phyloP scores from a whole-genome alignment of 305 asterid species.

The Fraxinus greggii region DNA sequence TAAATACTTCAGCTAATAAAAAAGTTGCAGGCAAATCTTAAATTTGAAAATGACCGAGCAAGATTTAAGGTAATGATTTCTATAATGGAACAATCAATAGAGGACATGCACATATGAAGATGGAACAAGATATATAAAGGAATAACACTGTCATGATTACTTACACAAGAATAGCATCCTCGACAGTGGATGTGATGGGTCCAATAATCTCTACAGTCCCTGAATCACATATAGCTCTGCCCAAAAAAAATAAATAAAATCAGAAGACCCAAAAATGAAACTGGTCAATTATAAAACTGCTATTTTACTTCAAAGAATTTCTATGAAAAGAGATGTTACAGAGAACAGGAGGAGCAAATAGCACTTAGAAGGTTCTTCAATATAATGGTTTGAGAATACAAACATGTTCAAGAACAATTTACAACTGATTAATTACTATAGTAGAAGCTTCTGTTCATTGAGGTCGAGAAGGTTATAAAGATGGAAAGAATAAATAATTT shows the following conservation, averaged over 20 bases:
- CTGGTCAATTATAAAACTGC: not conserved
- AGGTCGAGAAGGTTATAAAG: constrained; percentile 14
- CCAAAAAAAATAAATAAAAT: constrained; percentile 14
- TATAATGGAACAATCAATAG: not conserved
- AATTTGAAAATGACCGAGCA: not conserved
- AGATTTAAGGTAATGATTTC: constrained; percentile 2
- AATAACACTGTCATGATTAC: constrained; percentile 33
- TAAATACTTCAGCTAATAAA: not conserved
- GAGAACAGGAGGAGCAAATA: not conserved
- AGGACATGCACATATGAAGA: constrained; percentile 8
- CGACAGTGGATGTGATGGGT: constrained; percentile 81
- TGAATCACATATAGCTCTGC: constrained; percentile 77
- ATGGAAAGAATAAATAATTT: not conserved
- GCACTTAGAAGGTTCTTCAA: not conserved
- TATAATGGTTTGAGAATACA: constrained; percentile 4
- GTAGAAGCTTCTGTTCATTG: not conserved
- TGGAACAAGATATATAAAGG: not conserved
- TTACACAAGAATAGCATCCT: constrained; percentile 90
- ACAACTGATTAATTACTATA: not conserved
- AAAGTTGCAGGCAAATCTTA: not conserved
- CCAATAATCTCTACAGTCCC: constrained; percentile 97
- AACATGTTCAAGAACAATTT: constrained; percentile 19
- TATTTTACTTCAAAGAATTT: not conserved
- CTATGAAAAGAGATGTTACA: not conserved
- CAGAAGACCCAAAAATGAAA: constrained; percentile 16